Conservation (phyloP, 1,284 basidiomycete species). For the Sporisorium sorghi region DNA sequence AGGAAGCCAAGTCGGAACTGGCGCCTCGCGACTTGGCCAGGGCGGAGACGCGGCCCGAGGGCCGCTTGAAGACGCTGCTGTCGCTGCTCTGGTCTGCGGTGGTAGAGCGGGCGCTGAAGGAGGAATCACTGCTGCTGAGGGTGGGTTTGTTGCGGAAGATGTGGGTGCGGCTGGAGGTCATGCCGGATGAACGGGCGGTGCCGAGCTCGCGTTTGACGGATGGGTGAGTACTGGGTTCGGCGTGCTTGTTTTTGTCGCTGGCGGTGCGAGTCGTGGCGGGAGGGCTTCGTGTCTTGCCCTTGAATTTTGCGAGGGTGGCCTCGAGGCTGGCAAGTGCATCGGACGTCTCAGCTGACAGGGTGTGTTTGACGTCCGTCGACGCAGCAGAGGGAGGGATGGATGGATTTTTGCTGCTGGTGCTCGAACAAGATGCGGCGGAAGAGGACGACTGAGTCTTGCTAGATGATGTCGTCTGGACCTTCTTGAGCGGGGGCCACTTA, state of each 20-base stretch:
- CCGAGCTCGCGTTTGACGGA: conserved; percentile 27
- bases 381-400: conserved; percentile 16
- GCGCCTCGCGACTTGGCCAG: conserved; percentile 34
- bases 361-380: conserved; percentile 32
- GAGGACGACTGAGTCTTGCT: background rate
- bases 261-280: conserved; percentile 1
- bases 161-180: conserved; percentile 23
- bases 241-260: conserved; percentile 13
- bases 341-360: conserved; percentile 43
- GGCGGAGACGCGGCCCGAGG: conserved; percentile 36
- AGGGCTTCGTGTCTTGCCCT: conserved; percentile 23
- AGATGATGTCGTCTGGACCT: background rate
- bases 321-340: conserved; percentile 51
- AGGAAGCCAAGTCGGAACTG: conserved; percentile 21
- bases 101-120: conserved; percentile 13
- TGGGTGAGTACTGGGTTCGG: background rate
- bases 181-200: conserved; percentile 4
- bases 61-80: conserved; percentile 35
- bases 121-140: conserved; percentile 16
- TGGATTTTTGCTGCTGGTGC: conserved; percentile 7
- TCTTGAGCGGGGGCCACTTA: conserved; percentile 22
- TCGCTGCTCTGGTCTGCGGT: conserved; percentile 30
- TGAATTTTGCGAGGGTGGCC: conserved; percentile 46
- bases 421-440: conserved; percentile 4
- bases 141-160: conserved; percentile 13